Conservation (phyloP, 371 early-diverging fungal species). For the Mucor lusitanicus region DNA sequence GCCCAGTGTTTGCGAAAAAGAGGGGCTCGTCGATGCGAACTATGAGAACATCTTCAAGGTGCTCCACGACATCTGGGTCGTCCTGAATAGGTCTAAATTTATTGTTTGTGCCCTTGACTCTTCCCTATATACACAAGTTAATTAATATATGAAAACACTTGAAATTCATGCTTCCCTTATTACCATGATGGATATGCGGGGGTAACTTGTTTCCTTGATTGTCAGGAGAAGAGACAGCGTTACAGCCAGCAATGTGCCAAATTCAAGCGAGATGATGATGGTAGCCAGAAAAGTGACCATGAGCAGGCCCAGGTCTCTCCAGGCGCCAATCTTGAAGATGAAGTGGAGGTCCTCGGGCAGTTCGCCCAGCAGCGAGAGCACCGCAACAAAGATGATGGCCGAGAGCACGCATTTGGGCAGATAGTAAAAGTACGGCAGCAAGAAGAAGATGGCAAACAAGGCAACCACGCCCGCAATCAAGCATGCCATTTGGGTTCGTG, state of each 20-base stretch:
- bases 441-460: conserved; percentile 70
- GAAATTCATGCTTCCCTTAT: conserved; percentile 16
- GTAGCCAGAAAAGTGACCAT: conserved; percentile 82
- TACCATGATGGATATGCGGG: conserved; percentile 79
- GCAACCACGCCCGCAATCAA: conserved; percentile 79
- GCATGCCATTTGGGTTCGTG: conserved; percentile 84
- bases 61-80: conserved; percentile 66
- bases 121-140: conserved; percentile 31
- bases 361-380: conserved; percentile 76
- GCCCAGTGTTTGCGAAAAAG: conserved; percentile 93
- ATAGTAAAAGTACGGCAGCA: conserved; percentile 83
- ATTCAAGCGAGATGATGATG: conserved; percentile 84
- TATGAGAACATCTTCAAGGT: conserved; percentile 80
- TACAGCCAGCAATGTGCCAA: conserved; percentile 88
- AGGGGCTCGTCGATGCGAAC: conserved; percentile 89
- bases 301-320: conserved; percentile 82
- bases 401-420: conserved; percentile 87
- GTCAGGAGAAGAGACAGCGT: conserved; percentile 85
- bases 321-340: conserved; percentile 81
- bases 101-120: conserved; percentile 46
- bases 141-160: conserved; percentile 1
- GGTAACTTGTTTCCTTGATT: conserved; percentile 87
- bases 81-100: conserved; percentile 63
- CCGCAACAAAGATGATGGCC: conserved; percentile 87
- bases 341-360: conserved; percentile 82